These are phyloP conservation scores for Candida tammaniensis DNA, from an alignment of 805 yeast species.

Conservation along the genomic window DNA sequence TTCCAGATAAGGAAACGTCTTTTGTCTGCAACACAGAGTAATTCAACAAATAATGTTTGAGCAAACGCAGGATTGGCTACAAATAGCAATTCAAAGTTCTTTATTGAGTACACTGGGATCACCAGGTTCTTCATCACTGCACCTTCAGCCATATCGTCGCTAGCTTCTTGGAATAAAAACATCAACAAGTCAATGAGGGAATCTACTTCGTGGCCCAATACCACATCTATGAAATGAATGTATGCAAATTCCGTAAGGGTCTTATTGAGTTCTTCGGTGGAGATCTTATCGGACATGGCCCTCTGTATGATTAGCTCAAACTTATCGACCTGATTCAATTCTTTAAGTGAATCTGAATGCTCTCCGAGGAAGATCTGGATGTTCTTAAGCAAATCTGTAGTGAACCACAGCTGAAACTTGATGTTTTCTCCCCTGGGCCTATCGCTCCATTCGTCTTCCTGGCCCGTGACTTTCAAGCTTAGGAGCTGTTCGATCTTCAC, in stretches of 20 bases:
- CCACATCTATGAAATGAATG: too few species aligned
- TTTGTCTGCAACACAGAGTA: slow-evolving; percentile 65
- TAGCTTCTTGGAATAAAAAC: slow-evolving; percentile 5
- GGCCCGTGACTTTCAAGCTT: too few species aligned
- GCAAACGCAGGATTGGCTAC: slow-evolving; percentile 51
- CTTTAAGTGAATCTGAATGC: too few species aligned
- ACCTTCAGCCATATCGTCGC: background rate
- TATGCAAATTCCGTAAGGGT: too few species aligned
- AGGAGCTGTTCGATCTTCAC: too few species aligned
- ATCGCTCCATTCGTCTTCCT: slow-evolving; percentile 4
- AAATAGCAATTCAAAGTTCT: slow-evolving; percentile 51
- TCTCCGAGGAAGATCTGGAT: too few species aligned
- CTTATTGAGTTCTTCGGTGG: too few species aligned
- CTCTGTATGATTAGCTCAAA: too few species aligned
- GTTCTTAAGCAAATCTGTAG: background rate
- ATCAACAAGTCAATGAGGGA: background rate
- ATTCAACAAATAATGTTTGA: slow-evolving; percentile 61
- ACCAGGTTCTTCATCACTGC: slow-evolving; percentile 22
- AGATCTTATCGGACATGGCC: too few species aligned
- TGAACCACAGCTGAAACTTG: background rate
- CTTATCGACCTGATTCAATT: too few species aligned
- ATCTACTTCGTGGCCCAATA: too few species aligned
- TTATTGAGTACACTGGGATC: slow-evolving; percentile 29
- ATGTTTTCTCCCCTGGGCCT: slow-evolving; percentile 1
- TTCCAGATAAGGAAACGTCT: slow-evolving; percentile 67